phyloP scores from a whole-genome alignment of 2,329 filamentous ascomycete genomes.

The Aspergillus quadricinctus region DNA sequence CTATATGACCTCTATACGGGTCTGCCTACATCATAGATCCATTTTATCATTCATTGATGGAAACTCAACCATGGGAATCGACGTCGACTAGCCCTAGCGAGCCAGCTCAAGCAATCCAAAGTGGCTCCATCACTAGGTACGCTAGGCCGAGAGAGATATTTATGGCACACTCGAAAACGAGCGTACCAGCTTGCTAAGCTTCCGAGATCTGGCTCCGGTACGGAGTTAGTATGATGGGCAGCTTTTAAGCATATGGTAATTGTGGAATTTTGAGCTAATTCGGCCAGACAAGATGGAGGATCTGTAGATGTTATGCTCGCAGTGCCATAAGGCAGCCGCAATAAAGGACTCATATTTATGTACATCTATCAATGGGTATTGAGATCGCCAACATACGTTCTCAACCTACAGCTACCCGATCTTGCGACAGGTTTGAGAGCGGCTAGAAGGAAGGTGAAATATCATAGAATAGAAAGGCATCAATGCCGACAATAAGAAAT shows the following conservation, averaged over 20 bases:
- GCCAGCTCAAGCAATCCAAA: not conserved
- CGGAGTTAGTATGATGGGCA: no score
- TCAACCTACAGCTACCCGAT: not conserved
- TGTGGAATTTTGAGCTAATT: not conserved
- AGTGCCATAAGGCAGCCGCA: not conserved
- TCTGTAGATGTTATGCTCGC: not conserved
- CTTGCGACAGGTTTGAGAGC: not conserved
- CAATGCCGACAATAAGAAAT: conserved; percentile 14
- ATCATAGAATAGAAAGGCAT: conserved; percentile 1
- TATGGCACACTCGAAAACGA: not conserved
- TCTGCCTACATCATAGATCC: not conserved
- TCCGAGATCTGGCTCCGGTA: not conserved
- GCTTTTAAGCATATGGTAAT: not conserved
- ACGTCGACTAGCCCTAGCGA: not conserved
- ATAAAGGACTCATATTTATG: conserved; percentile 17
- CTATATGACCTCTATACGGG: not conserved
- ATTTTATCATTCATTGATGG: not conserved
- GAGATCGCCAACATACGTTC: conserved; percentile 10
- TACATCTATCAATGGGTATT: conserved; percentile 29
- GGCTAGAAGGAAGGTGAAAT: conserved; percentile 2
- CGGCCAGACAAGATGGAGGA: not conserved
- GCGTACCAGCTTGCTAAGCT: not conserved
- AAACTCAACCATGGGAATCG: not conserved
- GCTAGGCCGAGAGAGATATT: not conserved
- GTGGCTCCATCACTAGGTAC: not conserved